Evolutionary conservation across 352 stramenopile genomes (phyloP).

Genomic region (Pythium myriotylum): DNA sequence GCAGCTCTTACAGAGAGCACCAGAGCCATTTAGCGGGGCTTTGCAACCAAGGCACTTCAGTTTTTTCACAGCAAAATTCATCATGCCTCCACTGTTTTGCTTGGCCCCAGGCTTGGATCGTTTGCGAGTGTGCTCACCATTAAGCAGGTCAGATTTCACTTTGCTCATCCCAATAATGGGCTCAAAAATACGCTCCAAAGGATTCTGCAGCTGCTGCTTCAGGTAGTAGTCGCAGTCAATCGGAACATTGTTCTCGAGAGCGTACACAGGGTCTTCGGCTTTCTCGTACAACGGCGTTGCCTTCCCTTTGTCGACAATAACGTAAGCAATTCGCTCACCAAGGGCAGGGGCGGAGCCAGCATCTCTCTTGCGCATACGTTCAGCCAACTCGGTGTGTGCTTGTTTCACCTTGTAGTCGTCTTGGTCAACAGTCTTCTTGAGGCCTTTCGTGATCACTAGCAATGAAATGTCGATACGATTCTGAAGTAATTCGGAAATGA

Average conservation of each 20-base stretch:
- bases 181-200: constrained; percentile 98
- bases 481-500: constrained; percentile 98
- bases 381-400: constrained; percentile 98
- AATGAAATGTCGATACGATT: constrained; percentile 99
- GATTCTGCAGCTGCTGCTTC: constrained; percentile 98
- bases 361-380: constrained; percentile 98
- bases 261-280: constrained; percentile 98
- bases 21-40: constrained; percentile 87
- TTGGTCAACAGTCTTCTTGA: constrained; percentile 98
- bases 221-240: constrained; percentile 99
- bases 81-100: constrained; percentile 97
- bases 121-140: constrained; percentile 98
- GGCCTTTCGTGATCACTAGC: constrained; percentile 99
- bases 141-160: constrained; percentile 90
- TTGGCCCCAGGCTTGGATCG: constrained; percentile 96
- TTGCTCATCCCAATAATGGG: constrained; percentile 96
- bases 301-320: constrained; percentile 99
- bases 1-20: constrained; percentile 95
- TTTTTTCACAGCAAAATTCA: constrained; percentile 99
- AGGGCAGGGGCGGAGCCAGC: constrained; percentile 96
- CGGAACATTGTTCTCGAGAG: constrained; percentile 98
- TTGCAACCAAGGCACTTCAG: constrained; percentile 98
- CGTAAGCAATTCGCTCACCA: constrained; percentile 99
- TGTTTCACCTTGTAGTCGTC: constrained; percentile 99
- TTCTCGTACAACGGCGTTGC: constrained; percentile 96